These are phyloP conservation scores for Zygosaccharomyces sapae DNA, from an alignment of 1,139 yeast genomes.

Conservation along the genomic window DNA sequence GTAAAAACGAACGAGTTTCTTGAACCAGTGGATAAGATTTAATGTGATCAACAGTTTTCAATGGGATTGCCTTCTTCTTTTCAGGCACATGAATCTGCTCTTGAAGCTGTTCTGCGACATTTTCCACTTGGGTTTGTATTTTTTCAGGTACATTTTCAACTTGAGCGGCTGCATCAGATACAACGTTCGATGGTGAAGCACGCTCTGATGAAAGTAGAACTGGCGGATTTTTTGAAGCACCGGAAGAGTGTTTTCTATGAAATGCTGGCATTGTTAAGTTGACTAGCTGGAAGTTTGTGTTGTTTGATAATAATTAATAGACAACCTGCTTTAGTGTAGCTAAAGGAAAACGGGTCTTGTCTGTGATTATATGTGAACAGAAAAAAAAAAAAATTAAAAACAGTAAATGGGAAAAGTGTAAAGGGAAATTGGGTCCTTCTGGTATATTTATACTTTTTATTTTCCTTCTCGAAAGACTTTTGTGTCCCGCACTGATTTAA, in stretches of 20 bases:
- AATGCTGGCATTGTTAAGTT: conserved; percentile 16
- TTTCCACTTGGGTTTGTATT: conserved; percentile 12
- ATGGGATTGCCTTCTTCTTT: conserved; percentile 18
- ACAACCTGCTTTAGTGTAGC: conserved; percentile 1
- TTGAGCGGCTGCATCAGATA: conserved; percentile 4
- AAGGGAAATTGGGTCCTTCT: not conserved
- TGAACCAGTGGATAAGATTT: conserved; percentile 42
- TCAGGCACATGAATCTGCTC: too few species aligned
- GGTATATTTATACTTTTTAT: not conserved
- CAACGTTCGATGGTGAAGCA: conserved; percentile 7
- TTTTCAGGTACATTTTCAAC: conserved; percentile 11
- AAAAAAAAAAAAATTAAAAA: not conserved
- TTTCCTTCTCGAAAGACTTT: not conserved
- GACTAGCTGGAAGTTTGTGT: not conserved
- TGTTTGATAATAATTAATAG: not conserved
- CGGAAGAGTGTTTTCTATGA: conserved; percentile 17
- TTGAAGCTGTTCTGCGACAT: too few species aligned
- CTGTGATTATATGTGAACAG: too few species aligned
- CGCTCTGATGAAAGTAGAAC: conserved; percentile 14
- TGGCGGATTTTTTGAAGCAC: conserved; percentile 12
- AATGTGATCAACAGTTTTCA: conserved; percentile 37
- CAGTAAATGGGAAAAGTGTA: not conserved
- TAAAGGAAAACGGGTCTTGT: not conserved
- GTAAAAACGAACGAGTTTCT: conserved; percentile 40
- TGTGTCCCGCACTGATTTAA: not conserved